Evolutionary conservation across 306 rosid genomes (phyloP), one percentile per base, ranked within the genome.

Genomic region (Quillaja saponaria): DNA sequence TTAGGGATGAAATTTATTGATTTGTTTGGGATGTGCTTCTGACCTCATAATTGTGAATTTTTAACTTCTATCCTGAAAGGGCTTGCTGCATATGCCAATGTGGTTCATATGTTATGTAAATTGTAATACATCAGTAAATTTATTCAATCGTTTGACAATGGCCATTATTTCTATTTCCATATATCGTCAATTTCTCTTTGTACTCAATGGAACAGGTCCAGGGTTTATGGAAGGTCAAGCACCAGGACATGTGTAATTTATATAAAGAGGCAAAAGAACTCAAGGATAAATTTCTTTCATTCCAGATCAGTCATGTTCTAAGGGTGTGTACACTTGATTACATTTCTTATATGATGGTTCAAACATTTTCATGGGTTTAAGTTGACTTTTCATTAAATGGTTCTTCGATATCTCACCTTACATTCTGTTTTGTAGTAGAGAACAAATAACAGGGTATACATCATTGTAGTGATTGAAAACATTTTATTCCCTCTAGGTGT

Each of bases 151-250:
- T 14, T 35, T 11, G 9, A 33, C 17, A 13, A 2, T 13, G 31
- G 49, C 56, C 44, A 21, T 55, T 52, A 20, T 31, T 50, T 75
- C 33, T 70, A 12, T 33, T 42, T 33, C 62, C 49, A 37, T 40
- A 25, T 53, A 67, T 54, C 34, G 51, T 60, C 20, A 69, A 55
- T 60, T 61, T 67, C 57, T 52, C 69, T 4, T 50, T 57, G 38
- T 56, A 34, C 71, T 82, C 58, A 62, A 49, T 78, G 70, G 59
- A 49, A 63, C 87, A 92, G 98, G 85, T 92, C 55, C 87, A 81
- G 57, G 98, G 98, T 34, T 80, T 70, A 60, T 88, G 98, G 98
- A 84, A 73, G 80, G 89, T 66, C 61, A 86, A 59, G 85, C 72
- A 86, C 47, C 75, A 81, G 74, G 86, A 80, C 75, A 66, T 92